Evolutionary conservation across 805 yeast species (phyloP).

Genomic region (Torulaspora microellipsoides): DNA sequence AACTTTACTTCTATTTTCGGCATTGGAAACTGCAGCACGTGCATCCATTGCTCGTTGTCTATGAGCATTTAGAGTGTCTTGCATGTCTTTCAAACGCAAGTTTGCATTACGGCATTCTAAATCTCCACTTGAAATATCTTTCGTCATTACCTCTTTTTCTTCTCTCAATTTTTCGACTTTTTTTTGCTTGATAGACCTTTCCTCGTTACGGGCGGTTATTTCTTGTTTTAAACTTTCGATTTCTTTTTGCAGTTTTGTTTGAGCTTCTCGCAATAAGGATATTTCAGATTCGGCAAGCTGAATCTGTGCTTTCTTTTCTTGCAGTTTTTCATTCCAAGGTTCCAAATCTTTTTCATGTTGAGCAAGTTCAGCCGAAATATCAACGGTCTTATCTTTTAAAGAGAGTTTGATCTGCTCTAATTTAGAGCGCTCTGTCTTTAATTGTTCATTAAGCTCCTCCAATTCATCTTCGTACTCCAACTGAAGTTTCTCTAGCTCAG

Average conservation of each 20-base stretch:
- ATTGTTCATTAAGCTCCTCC: constrained; percentile 39
- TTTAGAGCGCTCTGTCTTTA: constrained; percentile 50
- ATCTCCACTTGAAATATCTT: constrained; percentile 56
- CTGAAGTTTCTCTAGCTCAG: constrained; percentile 43
- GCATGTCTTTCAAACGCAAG: constrained; percentile 48
- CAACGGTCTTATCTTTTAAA: constrained; percentile 70
- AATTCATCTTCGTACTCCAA: constrained; percentile 43
- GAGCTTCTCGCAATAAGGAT: constrained; percentile 50
- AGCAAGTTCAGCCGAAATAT: constrained; percentile 60
- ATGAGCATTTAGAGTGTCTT: constrained; percentile 45
- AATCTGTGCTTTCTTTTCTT: constrained; percentile 57
- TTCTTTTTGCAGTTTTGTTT: constrained; percentile 41
- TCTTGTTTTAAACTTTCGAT: constrained; percentile 42
- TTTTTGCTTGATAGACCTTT: constrained; percentile 47
- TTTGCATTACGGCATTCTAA: constrained; percentile 50
- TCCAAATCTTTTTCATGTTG: constrained; percentile 59
- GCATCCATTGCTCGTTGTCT: constrained; percentile 70
- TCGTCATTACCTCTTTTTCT: constrained; percentile 45
- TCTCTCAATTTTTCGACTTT: constrained; percentile 43
- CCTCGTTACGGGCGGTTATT: constrained; percentile 42
- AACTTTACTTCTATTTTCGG: constrained; percentile 70
- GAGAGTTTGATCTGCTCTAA: constrained; percentile 60
- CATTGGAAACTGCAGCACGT: constrained; percentile 47
- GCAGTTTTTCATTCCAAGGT: constrained; percentile 76
- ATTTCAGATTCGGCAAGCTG: constrained; percentile 62